Evolutionary conservation across 257 asterid species (phyloP), one percentile per base, ranked within the genome.

Genomic region (Thymus quinquecostatus): DNA sequence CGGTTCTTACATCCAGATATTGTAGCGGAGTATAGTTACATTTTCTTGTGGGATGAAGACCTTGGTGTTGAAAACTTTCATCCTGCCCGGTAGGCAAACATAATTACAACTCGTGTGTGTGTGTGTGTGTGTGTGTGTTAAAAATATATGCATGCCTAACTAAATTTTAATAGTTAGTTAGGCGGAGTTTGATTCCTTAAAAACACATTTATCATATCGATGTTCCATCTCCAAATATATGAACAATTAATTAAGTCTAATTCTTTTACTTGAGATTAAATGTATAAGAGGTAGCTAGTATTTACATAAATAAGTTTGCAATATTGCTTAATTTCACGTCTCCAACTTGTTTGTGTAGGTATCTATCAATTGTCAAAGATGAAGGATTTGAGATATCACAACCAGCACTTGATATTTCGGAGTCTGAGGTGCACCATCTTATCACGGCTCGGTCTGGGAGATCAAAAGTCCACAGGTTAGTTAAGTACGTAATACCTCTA

Each of bases 331-430:
- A 30, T 56, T 45, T 47, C 3, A 4, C 8, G 12, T 34, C 50
- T 11, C 69, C 14, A 8, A 71, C 30, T 28, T 59, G 28, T 65
- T 41, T 10, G 10, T 73, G 57, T 74, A 89, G 98, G 75, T 90
- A 92, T 69, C 49, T 92, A 45, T 80, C 89, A 21, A 92, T 92
- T 34, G 90, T 90, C 81, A 86, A 75, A 73, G 81, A 75, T 0
- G 92, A 92, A 87, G 95, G 95, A 47, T 82, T 88, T 5, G 92
- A 92, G 78, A 92, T 92, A 78, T 92, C 98, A 70, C 98, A 90
- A 67, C 97, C 98, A 34, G 97, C 92, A 43, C 96, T 90, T 14
- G 97, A 90, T 28, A 40, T 74, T 2, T 70, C 47, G 0, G 57
- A 82, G 72, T 92, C 98, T 44, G 92, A 92, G 81, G 91, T 92